Percentiles rank a stretch among this genome's conserved stretches.
These are phyloP conservation scores for Rosa persica DNA, from an alignment of 306 rosid genomes.

Conservation along the genomic window DNA sequence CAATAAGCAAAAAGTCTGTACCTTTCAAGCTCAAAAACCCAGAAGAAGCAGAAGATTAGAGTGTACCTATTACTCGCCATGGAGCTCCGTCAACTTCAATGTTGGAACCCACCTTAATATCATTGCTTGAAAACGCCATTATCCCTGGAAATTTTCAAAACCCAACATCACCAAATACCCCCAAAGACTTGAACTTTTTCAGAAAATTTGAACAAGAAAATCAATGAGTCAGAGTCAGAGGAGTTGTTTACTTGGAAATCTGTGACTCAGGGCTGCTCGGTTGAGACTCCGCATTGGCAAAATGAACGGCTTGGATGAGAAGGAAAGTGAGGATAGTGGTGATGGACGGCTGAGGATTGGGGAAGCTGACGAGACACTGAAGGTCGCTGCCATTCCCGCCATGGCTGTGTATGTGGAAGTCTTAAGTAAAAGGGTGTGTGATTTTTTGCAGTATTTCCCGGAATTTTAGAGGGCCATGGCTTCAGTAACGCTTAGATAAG, in stretches of 20 bases:
- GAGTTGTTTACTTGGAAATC: conserved; percentile 45
- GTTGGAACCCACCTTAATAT: conserved; percentile 82
- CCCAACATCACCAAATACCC: not conserved
- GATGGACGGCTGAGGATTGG: conserved; percentile 36
- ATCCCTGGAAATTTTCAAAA: conserved; percentile 44
- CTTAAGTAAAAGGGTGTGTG: not conserved
- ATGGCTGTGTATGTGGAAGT: conserved; percentile 21
- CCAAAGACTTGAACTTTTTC: not conserved
- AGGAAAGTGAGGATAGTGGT: conserved; percentile 27
- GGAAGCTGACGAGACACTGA: conserved; percentile 45
- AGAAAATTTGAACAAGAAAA: not conserved
- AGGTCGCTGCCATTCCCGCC: conserved; percentile 57
- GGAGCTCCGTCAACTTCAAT: conserved; percentile 92
- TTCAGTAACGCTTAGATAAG: conserved; percentile 3
- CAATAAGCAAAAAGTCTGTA: not conserved
- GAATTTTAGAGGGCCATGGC: conserved; percentile 11
- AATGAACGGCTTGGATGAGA: conserved; percentile 39
- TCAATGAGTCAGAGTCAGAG: conserved; percentile 9
- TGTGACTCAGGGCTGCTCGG: conserved; percentile 27
- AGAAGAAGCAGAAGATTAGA: not conserved
- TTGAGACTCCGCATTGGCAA: conserved; percentile 35
- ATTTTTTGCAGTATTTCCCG: not conserved
- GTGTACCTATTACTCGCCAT: conserved; percentile 76
- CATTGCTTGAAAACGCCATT: conserved; percentile 80
- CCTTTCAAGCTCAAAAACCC: conserved; percentile 2